Percentiles rank a stretch among this genome's conserved stretches.
Evolutionary conservation across 495 filamentous ascomycete genomes (phyloP).

Genomic region (Penicillium cataractarum): DNA sequence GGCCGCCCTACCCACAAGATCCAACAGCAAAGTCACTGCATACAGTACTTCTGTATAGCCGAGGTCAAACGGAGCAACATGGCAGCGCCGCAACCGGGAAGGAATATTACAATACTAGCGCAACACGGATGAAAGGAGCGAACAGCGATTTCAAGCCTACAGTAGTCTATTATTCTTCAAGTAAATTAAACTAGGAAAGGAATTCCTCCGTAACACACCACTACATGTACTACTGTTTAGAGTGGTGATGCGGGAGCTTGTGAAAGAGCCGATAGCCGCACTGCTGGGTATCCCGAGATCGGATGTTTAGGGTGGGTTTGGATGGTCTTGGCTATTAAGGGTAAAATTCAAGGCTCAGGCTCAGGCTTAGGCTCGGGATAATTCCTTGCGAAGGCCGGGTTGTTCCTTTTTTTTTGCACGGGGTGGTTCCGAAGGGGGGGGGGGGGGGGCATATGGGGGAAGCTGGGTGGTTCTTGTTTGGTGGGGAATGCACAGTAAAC

Average conservation of each 20-base stretch:
- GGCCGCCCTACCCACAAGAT: too few species aligned
- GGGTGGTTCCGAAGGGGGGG: not conserved
- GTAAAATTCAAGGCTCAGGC: not conserved
- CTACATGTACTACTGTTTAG: too few species aligned
- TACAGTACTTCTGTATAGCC: too few species aligned
- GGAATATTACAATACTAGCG: not conserved
- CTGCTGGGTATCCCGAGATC: not conserved
- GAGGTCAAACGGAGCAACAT: not conserved
- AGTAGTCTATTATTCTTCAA: too few species aligned
- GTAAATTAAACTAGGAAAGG: not conserved
- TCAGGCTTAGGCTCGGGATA: not conserved
- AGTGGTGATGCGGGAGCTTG: not conserved
- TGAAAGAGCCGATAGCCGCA: constrained; percentile 2
- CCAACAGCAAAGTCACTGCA: too few species aligned
- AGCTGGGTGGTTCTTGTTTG: too few species aligned
- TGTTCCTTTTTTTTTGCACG: not conserved
- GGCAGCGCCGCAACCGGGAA: not conserved
- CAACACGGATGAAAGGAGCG: not conserved
- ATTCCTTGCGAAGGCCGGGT: not conserved
- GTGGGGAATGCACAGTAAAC: too few species aligned
- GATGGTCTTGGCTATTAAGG: not conserved
- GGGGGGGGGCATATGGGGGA: too few species aligned
- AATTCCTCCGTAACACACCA: not conserved
- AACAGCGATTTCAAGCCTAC: too few species aligned
- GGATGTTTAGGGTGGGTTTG: not conserved